Conservation (phyloP, 2,329 filamentous ascomycete species). For the Lachnellula hyalina region DNA sequence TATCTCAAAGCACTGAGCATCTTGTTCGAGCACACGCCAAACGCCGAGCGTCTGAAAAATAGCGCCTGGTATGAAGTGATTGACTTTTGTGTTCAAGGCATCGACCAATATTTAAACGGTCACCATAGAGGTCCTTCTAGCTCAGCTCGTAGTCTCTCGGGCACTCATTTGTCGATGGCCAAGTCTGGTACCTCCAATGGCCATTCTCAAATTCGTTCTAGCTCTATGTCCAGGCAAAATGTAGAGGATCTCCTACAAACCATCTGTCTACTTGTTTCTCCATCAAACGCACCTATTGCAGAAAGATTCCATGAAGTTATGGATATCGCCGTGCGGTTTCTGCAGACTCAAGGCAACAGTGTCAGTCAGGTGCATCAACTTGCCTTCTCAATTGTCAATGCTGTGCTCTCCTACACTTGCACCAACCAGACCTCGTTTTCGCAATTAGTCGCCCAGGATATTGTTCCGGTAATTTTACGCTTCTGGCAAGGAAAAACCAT, state of each 20-base stretch:
- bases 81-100: constrained; percentile 58
- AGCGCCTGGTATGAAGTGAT: constrained; percentile 35
- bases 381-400: constrained; percentile 72
- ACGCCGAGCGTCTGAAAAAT: constrained; percentile 71
- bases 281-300: constrained; percentile 62
- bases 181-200: constrained; percentile 24
- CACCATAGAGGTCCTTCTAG: constrained; percentile 12
- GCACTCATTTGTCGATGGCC: constrained; percentile 14
- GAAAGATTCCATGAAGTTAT: constrained; percentile 52
- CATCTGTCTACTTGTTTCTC: constrained; percentile 57
- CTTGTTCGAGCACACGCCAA: constrained; percentile 66
- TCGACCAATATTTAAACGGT: constrained; percentile 45
- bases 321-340: constrained; percentile 51
- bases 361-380: constrained; percentile 62
- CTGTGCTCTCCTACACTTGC: constrained; percentile 58
- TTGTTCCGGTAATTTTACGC: constrained; percentile 66
- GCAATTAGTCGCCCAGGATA: constrained; percentile 48
- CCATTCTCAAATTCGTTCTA: constrained; percentile 26
- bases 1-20: constrained; percentile 72
- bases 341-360: constrained; percentile 53
- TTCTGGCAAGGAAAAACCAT: constrained; percentile 73
- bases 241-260: constrained; percentile 58
- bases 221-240: constrained; percentile 30
- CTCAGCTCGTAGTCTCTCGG: constrained; percentile 17
- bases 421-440: constrained; percentile 64